phyloP scores from a whole-genome alignment of 75 land plant species.

The Sequoiadendron giganteum region DNA sequence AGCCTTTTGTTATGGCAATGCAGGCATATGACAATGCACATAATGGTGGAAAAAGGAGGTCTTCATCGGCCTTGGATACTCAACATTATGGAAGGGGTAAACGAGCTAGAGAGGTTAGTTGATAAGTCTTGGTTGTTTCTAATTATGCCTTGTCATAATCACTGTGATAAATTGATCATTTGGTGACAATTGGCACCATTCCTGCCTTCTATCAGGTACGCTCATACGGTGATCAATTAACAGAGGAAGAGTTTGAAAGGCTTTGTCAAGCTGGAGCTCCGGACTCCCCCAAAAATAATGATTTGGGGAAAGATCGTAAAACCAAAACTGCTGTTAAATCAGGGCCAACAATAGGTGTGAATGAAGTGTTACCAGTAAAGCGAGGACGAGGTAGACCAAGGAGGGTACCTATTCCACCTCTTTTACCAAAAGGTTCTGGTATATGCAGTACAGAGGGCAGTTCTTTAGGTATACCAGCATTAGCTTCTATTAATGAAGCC shows the following conservation, averaged over 20 bases:
- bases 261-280: slow-evolving; percentile 77
- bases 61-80: slow-evolving; percentile 54
- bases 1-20: slow-evolving; percentile 59
- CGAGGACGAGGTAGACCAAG: slow-evolving; percentile 84
- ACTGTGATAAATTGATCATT: neutral
- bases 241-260: slow-evolving; percentile 97
- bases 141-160: slow-evolving; percentile 3
- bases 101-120: slow-evolving; percentile 89
- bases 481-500: neutral
- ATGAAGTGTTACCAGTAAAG: slow-evolving; percentile 39
- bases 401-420: slow-evolving; percentile 16
- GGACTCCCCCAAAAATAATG: slow-evolving; percentile 39
- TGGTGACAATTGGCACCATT: neutral
- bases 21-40: slow-evolving; percentile 48
- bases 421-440: neutral
- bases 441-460: neutral
- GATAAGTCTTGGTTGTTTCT: neutral
- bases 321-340: neutral
- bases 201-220: slow-evolving; percentile 56
- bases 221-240: slow-evolving; percentile 90
- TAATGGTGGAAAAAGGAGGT: slow-evolving; percentile 37
- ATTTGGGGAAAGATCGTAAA: slow-evolving; percentile 12
- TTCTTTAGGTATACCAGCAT: slow-evolving; percentile 2
- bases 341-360: neutral
- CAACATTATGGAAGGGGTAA: slow-evolving; percentile 97